Evolutionary conservation across 2,329 filamentous ascomycete genomes (phyloP).

Genomic region (Colletotrichum musicola): DNA sequence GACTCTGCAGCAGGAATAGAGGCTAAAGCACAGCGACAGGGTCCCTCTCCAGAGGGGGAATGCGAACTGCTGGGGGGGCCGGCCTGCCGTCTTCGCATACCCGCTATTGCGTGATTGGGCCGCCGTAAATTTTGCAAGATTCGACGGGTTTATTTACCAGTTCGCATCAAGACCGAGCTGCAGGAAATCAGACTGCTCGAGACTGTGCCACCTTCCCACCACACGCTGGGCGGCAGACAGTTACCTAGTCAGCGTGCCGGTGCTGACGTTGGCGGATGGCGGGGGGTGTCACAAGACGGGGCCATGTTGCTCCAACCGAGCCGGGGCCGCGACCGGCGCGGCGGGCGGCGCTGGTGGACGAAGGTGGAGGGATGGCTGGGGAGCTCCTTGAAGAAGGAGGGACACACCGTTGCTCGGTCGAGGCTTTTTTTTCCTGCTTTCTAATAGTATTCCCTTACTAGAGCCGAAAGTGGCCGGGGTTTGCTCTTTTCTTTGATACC

Average conservation of each 20-base stretch:
- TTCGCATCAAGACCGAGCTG: not conserved
- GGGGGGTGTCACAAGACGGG: slow-evolving; percentile 14
- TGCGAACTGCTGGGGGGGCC: not conserved
- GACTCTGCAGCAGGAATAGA: too few species aligned
- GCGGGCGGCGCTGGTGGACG: not conserved
- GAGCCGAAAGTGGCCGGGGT: too few species aligned
- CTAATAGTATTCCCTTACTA: too few species aligned
- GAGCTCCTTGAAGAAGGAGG: too few species aligned
- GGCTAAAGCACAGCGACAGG: too few species aligned
- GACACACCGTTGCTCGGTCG: too few species aligned
- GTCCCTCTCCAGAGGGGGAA: not conserved
- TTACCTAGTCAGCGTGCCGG: not conserved
- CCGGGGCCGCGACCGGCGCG: not conserved
- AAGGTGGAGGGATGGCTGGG: not conserved
- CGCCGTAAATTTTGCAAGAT: not conserved
- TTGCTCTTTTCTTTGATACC: too few species aligned
- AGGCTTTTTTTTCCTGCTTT: too few species aligned
- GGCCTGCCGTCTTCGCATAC: slow-evolving; percentile 20
- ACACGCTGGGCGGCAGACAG: too few species aligned
- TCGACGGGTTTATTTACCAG: not conserved
- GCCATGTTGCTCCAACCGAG: not conserved
- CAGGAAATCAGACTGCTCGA: too few species aligned
- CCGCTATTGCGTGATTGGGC: slow-evolving; percentile 36
- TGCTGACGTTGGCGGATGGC: not conserved
- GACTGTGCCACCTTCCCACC: not conserved